phyloP scores from a whole-genome alignment of 2,329 filamentous ascomycete genomes.

The Periconia digitata region DNA sequence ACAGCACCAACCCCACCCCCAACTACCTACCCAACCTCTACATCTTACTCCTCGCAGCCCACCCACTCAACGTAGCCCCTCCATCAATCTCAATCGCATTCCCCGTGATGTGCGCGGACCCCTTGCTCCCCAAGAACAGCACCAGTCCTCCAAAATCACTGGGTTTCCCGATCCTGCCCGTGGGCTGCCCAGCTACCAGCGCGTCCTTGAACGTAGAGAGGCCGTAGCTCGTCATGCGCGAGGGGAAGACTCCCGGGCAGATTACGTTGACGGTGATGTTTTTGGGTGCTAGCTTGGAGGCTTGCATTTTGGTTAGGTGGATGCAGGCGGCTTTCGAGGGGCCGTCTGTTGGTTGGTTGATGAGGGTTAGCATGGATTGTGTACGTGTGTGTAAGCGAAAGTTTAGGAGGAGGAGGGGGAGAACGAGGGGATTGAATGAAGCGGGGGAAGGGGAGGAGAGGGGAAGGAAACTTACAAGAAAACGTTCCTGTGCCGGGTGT shows the following conservation, averaged over 20 bases:
- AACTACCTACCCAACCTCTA: too few relatives aligned
- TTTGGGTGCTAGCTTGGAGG: conserved; percentile 53
- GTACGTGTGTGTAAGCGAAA: conserved; percentile 3
- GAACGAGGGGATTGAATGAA: too few relatives aligned
- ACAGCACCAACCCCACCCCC: too few relatives aligned
- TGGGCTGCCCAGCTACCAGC: conserved; percentile 50
- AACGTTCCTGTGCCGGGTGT: conserved; percentile 56
- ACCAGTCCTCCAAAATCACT: conserved; percentile 52
- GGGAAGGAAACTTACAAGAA: conserved; percentile 6
- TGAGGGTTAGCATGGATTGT: too few relatives aligned
- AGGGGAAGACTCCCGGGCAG: conserved; percentile 52
- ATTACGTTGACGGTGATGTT: conserved; percentile 56
- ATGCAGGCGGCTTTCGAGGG: conserved; percentile 57
- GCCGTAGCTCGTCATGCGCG: conserved; percentile 58
- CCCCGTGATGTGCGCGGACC: conserved; percentile 49
- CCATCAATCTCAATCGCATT: conserved; percentile 54
- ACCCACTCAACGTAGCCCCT: conserved; percentile 48
- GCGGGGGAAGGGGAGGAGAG: not conserved
- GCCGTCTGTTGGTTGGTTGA: conserved; percentile 41
- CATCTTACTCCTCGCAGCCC: conserved; percentile 35
- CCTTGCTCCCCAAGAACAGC: conserved; percentile 47
- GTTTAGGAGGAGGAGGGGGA: too few relatives aligned
- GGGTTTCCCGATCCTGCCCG: conserved; percentile 51
- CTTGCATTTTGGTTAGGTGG: conserved; percentile 55
- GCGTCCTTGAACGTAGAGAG: conserved; percentile 53